Conservation (phyloP, 2,329 filamentous ascomycete species). For the Aquanectria penicillioides region DNA sequence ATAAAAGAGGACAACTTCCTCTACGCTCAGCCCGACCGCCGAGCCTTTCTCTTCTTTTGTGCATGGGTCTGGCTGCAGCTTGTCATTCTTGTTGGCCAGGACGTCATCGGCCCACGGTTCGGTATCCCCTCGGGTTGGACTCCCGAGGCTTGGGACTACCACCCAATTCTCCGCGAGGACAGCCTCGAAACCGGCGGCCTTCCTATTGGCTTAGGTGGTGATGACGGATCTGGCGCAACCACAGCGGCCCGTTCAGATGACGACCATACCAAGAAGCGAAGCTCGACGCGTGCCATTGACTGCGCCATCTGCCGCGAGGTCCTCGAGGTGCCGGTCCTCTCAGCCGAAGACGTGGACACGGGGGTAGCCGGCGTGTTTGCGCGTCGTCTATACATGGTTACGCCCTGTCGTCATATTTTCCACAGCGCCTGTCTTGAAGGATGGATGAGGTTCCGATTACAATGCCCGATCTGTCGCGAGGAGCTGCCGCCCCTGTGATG, state of each 20-base stretch:
- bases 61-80: slow-evolving; percentile 92
- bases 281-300: slow-evolving; percentile 71
- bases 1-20: slow-evolving; percentile 81
- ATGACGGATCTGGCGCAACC: slow-evolving; percentile 37
- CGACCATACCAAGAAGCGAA: slow-evolving; percentile 46
- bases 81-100: slow-evolving; percentile 80
- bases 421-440: slow-evolving; percentile 91
- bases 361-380: slow-evolving; percentile 77
- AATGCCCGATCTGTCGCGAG: slow-evolving; percentile 96
- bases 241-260: slow-evolving; percentile 44
- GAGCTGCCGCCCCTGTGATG: slow-evolving; percentile 82
- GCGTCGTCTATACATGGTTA: slow-evolving; percentile 92
- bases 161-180: slow-evolving; percentile 87
- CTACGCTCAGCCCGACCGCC: slow-evolving; percentile 76
- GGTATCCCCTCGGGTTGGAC: slow-evolving; percentile 77
- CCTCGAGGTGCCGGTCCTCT: slow-evolving; percentile 86
- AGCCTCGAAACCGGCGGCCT: slow-evolving; percentile 81
- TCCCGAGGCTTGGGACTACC: slow-evolving; percentile 91
- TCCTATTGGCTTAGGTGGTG: slow-evolving; percentile 74
- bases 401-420: slow-evolving; percentile 95
- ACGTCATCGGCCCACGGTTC: slow-evolving; percentile 88
- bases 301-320: slow-evolving; percentile 95
- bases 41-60: slow-evolving; percentile 67
- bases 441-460: slow-evolving; percentile 93
- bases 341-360: slow-evolving; percentile 63